phyloP scores from a whole-genome alignment of 257 asterid genomes.

The Oldenlandia corymbosa region DNA sequence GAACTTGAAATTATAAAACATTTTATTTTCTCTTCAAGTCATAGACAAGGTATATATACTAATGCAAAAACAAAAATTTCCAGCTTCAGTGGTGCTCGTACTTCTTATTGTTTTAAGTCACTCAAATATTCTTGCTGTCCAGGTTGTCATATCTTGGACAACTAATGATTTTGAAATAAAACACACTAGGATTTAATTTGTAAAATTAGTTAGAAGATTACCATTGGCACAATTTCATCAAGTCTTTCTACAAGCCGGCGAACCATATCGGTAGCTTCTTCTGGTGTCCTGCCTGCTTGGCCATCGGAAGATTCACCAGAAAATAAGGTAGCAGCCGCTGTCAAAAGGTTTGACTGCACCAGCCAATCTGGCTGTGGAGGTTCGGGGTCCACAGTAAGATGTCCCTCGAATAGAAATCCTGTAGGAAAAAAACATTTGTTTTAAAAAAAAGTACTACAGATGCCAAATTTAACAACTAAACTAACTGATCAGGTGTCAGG shows the following conservation, averaged over 20 bases:
- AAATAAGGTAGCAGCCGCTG: constrained; percentile 66
- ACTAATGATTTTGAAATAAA: not conserved
- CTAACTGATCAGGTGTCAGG: not conserved
- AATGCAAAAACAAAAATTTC: no score
- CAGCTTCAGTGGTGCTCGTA: not conserved
- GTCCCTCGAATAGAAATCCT: constrained; percentile 98
- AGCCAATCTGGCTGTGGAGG: constrained; percentile 94
- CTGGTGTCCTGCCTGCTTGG: constrained; percentile 32
- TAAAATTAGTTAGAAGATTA: constrained; percentile 22
- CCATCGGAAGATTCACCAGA: constrained; percentile 61
- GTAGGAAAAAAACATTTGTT: constrained; percentile 14
- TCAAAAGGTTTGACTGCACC: constrained; percentile 53
- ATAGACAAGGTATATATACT: no score
- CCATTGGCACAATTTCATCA: constrained; percentile 74
- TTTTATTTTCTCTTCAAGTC: no score
- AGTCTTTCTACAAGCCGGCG: constrained; percentile 49
- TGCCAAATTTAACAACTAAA: constrained; percentile 13
- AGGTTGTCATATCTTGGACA: not conserved
- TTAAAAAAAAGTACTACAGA: not conserved
- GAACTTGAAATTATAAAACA: no score
- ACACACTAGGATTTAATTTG: not conserved
- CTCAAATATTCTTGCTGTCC: not conserved
- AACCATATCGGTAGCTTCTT: constrained; percentile 39
- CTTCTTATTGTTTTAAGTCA: not conserved
- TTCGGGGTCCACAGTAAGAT: constrained; percentile 89